These are phyloP conservation scores for Rhodotorula sp. DNA, from an alignment of 1,284 basidiomycete species.

Conservation along the genomic window DNA sequence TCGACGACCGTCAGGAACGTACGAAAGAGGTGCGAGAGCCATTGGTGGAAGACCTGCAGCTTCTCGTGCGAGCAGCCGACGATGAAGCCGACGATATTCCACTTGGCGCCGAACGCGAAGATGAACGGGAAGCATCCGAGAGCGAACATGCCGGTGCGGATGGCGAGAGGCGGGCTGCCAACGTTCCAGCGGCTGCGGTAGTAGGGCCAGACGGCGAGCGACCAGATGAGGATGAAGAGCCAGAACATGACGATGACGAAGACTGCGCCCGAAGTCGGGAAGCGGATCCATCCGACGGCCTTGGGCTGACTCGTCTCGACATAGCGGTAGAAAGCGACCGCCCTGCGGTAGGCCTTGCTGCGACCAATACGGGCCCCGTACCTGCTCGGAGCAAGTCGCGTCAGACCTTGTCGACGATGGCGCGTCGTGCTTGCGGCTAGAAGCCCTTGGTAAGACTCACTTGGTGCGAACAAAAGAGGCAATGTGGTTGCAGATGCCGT, in stretches of 20 bases:
- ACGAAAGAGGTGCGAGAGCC: conserved; percentile 50
- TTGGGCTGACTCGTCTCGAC: conserved; percentile 39
- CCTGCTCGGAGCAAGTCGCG: neutral
- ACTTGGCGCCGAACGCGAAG: conserved; percentile 53
- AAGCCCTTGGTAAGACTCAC: neutral
- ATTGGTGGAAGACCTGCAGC: conserved; percentile 56
- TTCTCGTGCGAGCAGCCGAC: conserved; percentile 57
- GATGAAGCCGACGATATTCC: conserved; percentile 53
- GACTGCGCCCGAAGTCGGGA: conserved; percentile 51
- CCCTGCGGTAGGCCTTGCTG: conserved; percentile 4
- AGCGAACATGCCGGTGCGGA: conserved; percentile 47
- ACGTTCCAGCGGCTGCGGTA: conserved; percentile 48
- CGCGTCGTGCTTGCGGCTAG: too few relatives aligned
- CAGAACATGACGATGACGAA: conserved; percentile 48
- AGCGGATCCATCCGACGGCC: conserved; percentile 47
- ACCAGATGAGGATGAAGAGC: conserved; percentile 49
- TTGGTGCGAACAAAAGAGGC: conserved; percentile 10
- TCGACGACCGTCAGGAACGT: conserved; percentile 48
- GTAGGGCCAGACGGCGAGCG: conserved; percentile 50
- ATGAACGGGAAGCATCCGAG: conserved; percentile 45
- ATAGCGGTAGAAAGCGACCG: conserved; percentile 22
- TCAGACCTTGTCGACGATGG: too few relatives aligned
- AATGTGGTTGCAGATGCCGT: conserved; percentile 24
- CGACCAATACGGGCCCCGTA: conserved; percentile 7
- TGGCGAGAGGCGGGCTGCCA: conserved; percentile 52